phyloP scores from a whole-genome alignment of 164 flowering plant genomes.

The Umbellularia californica region DNA sequence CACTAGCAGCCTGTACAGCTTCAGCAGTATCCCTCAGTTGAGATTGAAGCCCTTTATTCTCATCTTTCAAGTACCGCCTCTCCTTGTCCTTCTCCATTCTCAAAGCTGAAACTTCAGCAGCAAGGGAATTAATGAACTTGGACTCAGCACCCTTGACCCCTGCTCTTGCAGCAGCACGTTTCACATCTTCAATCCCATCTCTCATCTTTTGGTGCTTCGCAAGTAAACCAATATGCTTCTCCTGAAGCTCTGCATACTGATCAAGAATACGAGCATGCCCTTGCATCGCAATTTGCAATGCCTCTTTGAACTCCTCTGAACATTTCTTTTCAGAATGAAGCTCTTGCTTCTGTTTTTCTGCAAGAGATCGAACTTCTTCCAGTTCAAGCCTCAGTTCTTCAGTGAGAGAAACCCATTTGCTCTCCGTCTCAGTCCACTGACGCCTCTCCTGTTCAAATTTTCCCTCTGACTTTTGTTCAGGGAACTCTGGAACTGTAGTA shows the following conservation, averaged over 20 bases:
- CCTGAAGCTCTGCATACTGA: slow-evolving; percentile 94
- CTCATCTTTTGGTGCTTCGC: slow-evolving; percentile 73
- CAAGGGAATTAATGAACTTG: slow-evolving; percentile 85
- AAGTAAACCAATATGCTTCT: slow-evolving; percentile 80
- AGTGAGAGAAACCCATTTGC: slow-evolving; percentile 82
- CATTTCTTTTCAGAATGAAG: slow-evolving; percentile 77
- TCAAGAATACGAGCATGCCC: slow-evolving; percentile 98
- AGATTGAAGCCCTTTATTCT: slow-evolving; percentile 78
- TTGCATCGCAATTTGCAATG: slow-evolving; percentile 92
- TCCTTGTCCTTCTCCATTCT: slow-evolving; percentile 83
- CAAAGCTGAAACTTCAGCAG: slow-evolving; percentile 83
- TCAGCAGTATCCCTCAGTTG: slow-evolving; percentile 95
- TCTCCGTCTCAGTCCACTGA: slow-evolving; percentile 77
- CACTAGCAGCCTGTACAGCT: slow-evolving; percentile 98
- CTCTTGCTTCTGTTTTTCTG: slow-evolving; percentile 61
- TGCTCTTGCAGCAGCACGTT: slow-evolving; percentile 89
- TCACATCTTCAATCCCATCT: slow-evolving; percentile 86
- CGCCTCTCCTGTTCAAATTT: slow-evolving; percentile 72
- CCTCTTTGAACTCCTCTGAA: slow-evolving; percentile 86
- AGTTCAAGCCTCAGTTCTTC: slow-evolving; percentile 78
- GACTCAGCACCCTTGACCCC: slow-evolving; percentile 93
- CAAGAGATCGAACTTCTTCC: slow-evolving; percentile 47
- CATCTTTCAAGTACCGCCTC: slow-evolving; percentile 69
- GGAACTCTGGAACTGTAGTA: slow-evolving; percentile 25
- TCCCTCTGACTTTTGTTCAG: slow-evolving; percentile 43